These are phyloP conservation scores for Diatrype stigma DNA, from an alignment of 2,329 filamentous ascomycete species.

Conservation along the genomic window DNA sequence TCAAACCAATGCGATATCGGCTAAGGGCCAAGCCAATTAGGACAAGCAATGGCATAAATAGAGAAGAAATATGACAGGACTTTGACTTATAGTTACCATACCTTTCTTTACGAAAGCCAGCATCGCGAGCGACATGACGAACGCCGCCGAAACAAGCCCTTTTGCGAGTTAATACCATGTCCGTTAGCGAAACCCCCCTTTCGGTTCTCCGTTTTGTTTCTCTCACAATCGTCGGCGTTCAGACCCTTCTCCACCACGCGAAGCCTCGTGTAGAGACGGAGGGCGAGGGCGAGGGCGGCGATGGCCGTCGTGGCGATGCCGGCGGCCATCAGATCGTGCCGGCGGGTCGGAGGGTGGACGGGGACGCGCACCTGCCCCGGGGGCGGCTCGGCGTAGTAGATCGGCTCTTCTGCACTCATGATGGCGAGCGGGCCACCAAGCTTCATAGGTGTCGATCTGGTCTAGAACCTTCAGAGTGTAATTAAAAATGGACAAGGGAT, in stretches of 20 bases:
- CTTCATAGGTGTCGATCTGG: too few species aligned
- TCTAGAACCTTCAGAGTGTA: too few species aligned
- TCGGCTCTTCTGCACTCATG: not conserved
- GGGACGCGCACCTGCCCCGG: slow-evolving; percentile 12
- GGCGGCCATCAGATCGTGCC: slow-evolving; percentile 10
- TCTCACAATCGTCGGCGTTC: slow-evolving; percentile 11
- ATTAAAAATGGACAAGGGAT: too few species aligned
- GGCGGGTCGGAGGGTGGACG: slow-evolving; percentile 10
- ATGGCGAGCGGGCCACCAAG: too few species aligned
- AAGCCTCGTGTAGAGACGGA: slow-evolving; percentile 11
- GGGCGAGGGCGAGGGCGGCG: slow-evolving; percentile 7
- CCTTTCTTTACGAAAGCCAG: slow-evolving; percentile 15
- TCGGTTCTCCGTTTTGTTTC: too few species aligned
- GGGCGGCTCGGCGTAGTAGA: slow-evolving; percentile 12
- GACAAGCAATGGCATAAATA: too few species aligned
- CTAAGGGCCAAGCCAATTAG: too few species aligned
- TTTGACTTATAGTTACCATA: too few species aligned
- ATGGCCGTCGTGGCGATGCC: slow-evolving; percentile 11
- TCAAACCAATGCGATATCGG: too few species aligned
- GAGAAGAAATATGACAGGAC: not conserved
- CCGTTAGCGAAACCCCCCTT: not conserved
- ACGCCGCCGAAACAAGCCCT: slow-evolving; percentile 13
- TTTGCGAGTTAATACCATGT: not conserved
- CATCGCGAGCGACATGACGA: slow-evolving; percentile 13
- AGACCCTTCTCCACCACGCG: slow-evolving; percentile 8